phyloP scores from a whole-genome alignment of 75 land plant genomes.

The Sequoiadendron giganteum region DNA sequence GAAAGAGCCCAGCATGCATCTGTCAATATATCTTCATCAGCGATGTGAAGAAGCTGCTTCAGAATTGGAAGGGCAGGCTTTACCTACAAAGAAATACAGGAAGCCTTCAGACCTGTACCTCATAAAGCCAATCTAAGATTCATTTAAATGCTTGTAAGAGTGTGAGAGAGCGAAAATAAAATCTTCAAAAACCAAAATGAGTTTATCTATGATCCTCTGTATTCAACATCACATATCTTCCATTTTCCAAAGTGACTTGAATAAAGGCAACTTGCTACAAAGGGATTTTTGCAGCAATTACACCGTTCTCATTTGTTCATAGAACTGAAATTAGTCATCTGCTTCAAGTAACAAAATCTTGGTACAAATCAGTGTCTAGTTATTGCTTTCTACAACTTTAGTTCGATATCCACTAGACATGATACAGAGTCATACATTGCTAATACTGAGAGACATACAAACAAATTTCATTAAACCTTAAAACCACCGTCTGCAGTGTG shows the following conservation, averaged over 20 bases:
- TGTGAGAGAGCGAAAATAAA: not conserved
- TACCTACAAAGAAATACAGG: slow-evolving; percentile 11
- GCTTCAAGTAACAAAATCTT: not conserved
- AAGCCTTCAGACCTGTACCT: not conserved
- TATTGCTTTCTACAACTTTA: not conserved
- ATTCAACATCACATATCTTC: not conserved
- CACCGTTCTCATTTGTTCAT: not conserved
- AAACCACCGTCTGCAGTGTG: not conserved
- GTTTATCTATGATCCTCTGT: not conserved
- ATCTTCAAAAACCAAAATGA: not conserved
- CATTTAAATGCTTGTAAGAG: no score
- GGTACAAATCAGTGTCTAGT: not conserved
- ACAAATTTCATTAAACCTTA: not conserved
- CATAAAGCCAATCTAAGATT: not conserved
- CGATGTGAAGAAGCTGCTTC: slow-evolving; percentile 21
- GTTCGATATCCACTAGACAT: not conserved
- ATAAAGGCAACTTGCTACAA: not conserved
- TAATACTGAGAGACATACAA: not conserved
- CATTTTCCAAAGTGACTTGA: not conserved
- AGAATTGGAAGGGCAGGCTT: slow-evolving; percentile 35
- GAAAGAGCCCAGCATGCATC: slow-evolving; percentile 61
- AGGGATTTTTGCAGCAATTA: not conserved
- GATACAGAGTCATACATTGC: not conserved
- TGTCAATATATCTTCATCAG: slow-evolving; percentile 37
- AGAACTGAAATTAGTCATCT: not conserved